Base-by-base conservation (phyloP, 306 rosid species). In the Vicia villosa region DNA sequence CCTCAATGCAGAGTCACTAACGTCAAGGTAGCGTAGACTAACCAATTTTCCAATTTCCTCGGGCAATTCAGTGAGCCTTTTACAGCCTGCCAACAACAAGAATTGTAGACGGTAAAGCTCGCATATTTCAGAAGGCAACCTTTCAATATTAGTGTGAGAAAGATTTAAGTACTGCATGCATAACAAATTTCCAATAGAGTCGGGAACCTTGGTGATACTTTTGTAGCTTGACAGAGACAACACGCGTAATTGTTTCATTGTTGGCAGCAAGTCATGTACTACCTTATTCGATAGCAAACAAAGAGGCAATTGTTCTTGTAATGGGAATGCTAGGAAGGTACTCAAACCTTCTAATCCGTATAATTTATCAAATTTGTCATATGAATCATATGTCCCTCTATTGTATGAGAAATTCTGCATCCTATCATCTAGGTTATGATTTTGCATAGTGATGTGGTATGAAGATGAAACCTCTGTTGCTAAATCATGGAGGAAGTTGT, bases 251-350 rank as follows among this genome's bases (percentile, higher is more conserved):
- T n/a, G n/a, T n/a, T 7, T 73, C 46, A 66, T 5, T 11, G 3
- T 10, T 2, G 40, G 61, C 20, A 67, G 10, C 62, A 68, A 12
- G 36, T 68, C 62, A 34, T 13, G 9, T 17, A 68, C 4, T 19
- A 50, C 49, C 72, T 68, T 34, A 49, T 50, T 34, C 0, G 72
- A 68, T 13, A 49, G 0, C 0, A 6, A 50, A 60, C 19, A 16
- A 9, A 32, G 1, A 9, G 17, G 20, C 13, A 7, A 1, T 19
- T 5, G 19, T 62, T 40, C 3, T 40, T 40, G 17, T 19, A 68
- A 34, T 19, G 72, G 72, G 4, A 68, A 68, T 16, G 32, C 46
- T 5, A 66, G 17, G 5, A 66, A 47, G 28, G 30, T 49, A 6
- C 46, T 19, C 2, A 47, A 2, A 8, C 4, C 14, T 16, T 66